Percentiles rank a stretch among this genome's conserved stretches.
phyloP scores from a whole-genome alignment of 2,329 filamentous ascomycete species.

The Verticillium tricorpus region DNA sequence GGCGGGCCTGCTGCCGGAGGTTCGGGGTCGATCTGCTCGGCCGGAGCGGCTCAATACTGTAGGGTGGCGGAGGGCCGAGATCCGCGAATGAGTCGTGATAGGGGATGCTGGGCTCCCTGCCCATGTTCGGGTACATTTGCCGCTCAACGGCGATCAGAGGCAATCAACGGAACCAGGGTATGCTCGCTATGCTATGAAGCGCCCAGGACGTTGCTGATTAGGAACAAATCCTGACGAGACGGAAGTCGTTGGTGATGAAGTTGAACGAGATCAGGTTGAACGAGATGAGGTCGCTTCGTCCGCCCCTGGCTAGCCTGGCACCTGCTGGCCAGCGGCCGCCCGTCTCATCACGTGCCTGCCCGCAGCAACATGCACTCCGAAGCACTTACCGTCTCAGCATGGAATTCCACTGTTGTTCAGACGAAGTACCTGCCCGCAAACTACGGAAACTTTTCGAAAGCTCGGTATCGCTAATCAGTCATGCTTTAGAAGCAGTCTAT shows the following conservation, averaged over 20 bases:
- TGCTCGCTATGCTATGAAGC: too few relatives aligned
- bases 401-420: background rate
- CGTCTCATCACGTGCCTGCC: background rate
- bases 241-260: background rate
- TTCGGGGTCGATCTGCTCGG: constrained; percentile 8
- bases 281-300: background rate
- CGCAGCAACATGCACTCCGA: background rate
- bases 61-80: constrained; percentile 3
- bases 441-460: too few relatives aligned
- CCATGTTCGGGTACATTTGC: background rate
- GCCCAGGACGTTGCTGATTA: too few relatives aligned
- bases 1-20: constrained; percentile 1
- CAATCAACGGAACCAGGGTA: too few relatives aligned
- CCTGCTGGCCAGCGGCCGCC: background rate
- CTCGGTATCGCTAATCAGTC: too few relatives aligned
- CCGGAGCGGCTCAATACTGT: background rate
- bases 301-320: background rate
- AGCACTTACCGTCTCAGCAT: background rate
- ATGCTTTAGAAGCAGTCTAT: too few relatives aligned
- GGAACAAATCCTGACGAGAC: too few relatives aligned
- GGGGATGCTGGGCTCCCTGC: background rate
- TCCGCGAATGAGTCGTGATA: background rate
- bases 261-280: background rate
- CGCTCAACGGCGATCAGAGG: too few relatives aligned
- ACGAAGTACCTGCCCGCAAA: background rate